Evolutionary conservation across 2,329 filamentous ascomycete species (phyloP), one percentile per base, ranked within the genome.

Genomic region (Thelonectria rubi): DNA sequence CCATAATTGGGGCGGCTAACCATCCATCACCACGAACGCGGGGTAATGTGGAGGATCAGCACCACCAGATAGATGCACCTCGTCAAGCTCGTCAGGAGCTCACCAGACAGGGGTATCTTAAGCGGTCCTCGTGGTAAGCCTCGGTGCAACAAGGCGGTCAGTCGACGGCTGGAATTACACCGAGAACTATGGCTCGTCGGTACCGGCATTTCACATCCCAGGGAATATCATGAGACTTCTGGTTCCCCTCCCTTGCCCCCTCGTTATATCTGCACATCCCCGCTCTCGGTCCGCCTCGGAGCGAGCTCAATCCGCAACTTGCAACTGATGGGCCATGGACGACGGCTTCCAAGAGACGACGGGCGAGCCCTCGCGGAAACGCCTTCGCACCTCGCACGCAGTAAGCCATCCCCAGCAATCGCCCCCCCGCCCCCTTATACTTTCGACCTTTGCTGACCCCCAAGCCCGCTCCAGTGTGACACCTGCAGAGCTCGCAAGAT

Each of bases 381-480:
- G 78, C 43, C 67, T 80, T 56, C 73, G 78, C 55, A 79, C 78
- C 20, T 79, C 77, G 42, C 78, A 80, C 72, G 78, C 78, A 24
- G 78, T 79, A 66, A 71, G 76, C n/a, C n/a, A n/a, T 71, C n/a
- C 26, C 26, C 40, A 50, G 21, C 26, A n/a, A n/a, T n/a, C n/a
- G n/a, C n/a, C n/a, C n/a, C n/a, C n/a, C n/a, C n/a, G n/a, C n/a
- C n/a, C n/a, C n/a, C 30, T 17, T 42, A 8, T 5, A 12, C 37
- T 39, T 17, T 24, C 48, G 17, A n/a, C 7, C n/a, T 49, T 37
- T 50, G 34, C 43, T 32, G 17, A 24, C 37, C 18, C 20, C 59
- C n/a, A n/a, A n/a, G n/a, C n/a, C n/a, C n/a, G n/a, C n/a, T 40
- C n/a, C 5, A 83, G 81, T 83, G 81, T 60, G 81, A 84, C 66